Evolutionary conservation across 305 asterid species (phyloP).

Genomic region (Petunia hybrid): DNA sequence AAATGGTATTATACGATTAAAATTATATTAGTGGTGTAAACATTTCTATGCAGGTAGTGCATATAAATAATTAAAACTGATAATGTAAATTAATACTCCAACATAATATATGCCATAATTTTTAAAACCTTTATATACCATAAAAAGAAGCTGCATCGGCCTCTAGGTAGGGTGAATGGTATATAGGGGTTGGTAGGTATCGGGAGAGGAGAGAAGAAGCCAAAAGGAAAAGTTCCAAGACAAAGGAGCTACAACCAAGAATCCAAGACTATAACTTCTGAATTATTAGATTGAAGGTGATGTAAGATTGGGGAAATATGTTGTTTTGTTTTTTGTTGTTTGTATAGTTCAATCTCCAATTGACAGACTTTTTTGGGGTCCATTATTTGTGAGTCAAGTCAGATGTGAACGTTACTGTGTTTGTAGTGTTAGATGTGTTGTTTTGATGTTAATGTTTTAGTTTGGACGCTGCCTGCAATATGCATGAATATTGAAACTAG

Average conservation of each 20-base stretch:
- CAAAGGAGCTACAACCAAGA: conserved; percentile 39
- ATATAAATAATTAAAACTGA: not conserved
- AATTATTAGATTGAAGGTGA: conserved; percentile 31
- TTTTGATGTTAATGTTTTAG: conserved; percentile 27
- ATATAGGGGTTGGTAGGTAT: conserved; percentile 42
- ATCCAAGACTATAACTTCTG: conserved; percentile 22
- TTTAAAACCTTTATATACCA: not conserved
- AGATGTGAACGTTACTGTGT: conserved; percentile 28
- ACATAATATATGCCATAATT: not conserved
- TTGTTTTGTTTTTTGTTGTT: conserved; percentile 46
- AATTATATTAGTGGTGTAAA: too few species aligned
- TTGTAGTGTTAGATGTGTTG: conserved; percentile 21
- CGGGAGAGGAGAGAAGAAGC: conserved; percentile 58
- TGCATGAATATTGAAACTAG: not conserved
- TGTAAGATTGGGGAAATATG: conserved; percentile 34
- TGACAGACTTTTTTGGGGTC: conserved; percentile 30
- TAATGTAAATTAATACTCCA: not conserved
- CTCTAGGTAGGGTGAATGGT: not conserved
- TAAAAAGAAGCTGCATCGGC: not conserved
- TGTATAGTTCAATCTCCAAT: conserved; percentile 27
- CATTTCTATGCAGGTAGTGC: too few species aligned
- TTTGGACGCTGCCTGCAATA: not conserved
- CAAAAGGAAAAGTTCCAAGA: conserved; percentile 67
- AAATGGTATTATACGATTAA: too few species aligned
- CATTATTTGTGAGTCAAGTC: conserved; percentile 32